Conservation (phyloP, 2,329 filamentous ascomycete species). For the Fusarium odoratissimum region DNA sequence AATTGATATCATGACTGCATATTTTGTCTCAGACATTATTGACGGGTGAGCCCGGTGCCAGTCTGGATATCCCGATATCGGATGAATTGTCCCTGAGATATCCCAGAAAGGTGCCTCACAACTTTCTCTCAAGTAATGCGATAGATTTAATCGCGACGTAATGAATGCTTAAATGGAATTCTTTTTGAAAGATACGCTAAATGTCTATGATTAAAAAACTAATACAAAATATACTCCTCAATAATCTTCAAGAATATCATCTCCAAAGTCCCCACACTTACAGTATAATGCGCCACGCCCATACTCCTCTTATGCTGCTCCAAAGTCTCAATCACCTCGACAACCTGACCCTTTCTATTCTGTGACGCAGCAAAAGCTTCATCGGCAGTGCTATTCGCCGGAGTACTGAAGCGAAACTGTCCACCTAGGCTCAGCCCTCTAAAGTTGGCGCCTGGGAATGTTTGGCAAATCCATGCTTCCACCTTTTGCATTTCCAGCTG, state of each 20-base stretch:
- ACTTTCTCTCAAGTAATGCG: neutral
- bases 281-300: neutral
- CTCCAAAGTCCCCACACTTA: slow-evolving; percentile 6
- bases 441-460: neutral
- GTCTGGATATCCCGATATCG: neutral
- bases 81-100: neutral
- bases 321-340: neutral
- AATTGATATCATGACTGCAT: neutral
- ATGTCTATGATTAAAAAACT: neutral
- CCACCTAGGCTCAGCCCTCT: neutral
- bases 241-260: slow-evolving; percentile 8
- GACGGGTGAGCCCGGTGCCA: neutral
- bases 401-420: neutral
- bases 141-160: fast-evolving
- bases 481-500: neutral
- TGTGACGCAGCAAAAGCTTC: neutral
- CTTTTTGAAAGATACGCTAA: neutral
- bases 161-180: fast-evolving
- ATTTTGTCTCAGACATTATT: neutral
- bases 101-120: no score
- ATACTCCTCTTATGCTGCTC: neutral
- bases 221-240: neutral
- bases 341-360: neutral
- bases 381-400: neutral
- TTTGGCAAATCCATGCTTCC: neutral